A percentile compares a stretch with the other conserved stretches of the same genome.
Evolutionary conservation across 169 alveolate genomes (phyloP).

Genomic region (Perkinsus marinus): DNA sequence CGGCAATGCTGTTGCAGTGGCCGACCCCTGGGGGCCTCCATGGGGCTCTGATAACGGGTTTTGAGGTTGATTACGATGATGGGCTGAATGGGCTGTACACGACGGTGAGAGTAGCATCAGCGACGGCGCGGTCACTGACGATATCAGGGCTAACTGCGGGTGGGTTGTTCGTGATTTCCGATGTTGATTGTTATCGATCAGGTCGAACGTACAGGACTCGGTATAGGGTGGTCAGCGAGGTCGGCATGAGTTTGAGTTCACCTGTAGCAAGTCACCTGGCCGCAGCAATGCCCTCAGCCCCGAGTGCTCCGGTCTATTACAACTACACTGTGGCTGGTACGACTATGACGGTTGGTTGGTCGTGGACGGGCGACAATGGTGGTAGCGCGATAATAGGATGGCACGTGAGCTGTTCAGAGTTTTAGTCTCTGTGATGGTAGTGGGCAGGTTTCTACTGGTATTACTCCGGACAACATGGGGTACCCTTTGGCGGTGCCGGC

Average conservation of each 20-base stretch:
- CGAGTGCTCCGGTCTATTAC: neutral
- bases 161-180: neutral
- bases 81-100: neutral
- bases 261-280: neutral
- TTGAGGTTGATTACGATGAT: neutral
- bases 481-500: neutral
- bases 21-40: neutral
- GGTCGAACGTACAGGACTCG: neutral
- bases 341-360: neutral
- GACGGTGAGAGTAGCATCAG: neutral
- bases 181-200: neutral
- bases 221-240: neutral
- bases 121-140: neutral
- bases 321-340: neutral
- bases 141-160: neutral
- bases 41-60: neutral
- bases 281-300: neutral
- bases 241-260: neutral
- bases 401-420: neutral
- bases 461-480: neutral
- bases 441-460: neutral
- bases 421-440: neutral
- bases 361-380: neutral
- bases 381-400: neutral
- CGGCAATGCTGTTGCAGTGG: neutral